Evolutionary conservation across 75 land plant genomes (phyloP).

Genomic region (Picea sitchensis): DNA sequence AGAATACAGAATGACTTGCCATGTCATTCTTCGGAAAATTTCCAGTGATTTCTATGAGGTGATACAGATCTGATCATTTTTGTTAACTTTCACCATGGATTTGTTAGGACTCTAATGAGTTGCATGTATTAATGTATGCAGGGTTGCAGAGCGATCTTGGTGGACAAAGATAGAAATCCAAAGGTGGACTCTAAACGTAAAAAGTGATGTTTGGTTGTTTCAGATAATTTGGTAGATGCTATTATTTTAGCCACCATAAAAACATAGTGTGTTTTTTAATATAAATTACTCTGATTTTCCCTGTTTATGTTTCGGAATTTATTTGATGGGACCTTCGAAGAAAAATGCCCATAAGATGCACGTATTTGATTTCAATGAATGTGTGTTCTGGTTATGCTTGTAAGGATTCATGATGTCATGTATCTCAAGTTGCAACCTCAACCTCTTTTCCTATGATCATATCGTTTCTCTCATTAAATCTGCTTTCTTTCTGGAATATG

Average conservation of each 20-base stretch:
- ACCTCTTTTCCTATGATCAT: not conserved
- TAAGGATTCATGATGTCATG: not conserved
- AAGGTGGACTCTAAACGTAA: slow-evolving; percentile 36
- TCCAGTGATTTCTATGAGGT: slow-evolving; percentile 84
- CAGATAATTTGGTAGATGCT: not conserved
- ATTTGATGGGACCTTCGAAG: not conserved
- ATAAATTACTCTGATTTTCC: not conserved
- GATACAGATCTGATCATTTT: not conserved
- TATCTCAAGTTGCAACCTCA: not conserved
- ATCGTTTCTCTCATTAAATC: not conserved
- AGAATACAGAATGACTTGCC: slow-evolving; percentile 67
- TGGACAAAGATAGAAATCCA: slow-evolving; percentile 83
- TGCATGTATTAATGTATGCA: slow-evolving; percentile 17
- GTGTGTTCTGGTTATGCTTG: not conserved
- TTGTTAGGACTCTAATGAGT: slow-evolving; percentile 1
- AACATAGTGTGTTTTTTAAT: not conserved
- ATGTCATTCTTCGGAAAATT: slow-evolving; percentile 38
- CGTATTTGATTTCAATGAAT: not conserved
- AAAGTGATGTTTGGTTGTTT: not conserved
- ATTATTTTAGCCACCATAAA: not conserved
- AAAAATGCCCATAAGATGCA: not conserved
- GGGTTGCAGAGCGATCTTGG: slow-evolving; percentile 82
- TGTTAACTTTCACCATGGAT: not conserved
- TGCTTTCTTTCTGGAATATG: slow-evolving; percentile 4
- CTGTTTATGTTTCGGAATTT: not conserved